Evolutionary conservation across 306 rosid species (phyloP).

Genomic region (Acacia melanoxylon): DNA sequence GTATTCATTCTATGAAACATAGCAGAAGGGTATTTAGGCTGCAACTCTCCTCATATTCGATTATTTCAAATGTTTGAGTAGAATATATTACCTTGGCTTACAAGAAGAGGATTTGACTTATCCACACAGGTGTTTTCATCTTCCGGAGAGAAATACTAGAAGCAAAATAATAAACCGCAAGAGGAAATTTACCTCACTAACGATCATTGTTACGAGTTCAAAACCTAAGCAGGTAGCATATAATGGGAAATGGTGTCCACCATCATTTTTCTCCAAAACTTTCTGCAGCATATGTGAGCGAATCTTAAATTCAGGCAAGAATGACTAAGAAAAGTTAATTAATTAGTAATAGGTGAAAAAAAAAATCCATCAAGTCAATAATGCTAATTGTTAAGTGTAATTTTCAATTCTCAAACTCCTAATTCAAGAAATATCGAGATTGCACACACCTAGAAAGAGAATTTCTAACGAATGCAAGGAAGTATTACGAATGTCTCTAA

Average conservation of each 20-base stretch:
- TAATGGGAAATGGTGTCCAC: constrained; percentile 81
- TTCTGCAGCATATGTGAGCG: constrained; percentile 44
- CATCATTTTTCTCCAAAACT: constrained; percentile 78
- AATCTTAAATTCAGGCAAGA: constrained; percentile 16
- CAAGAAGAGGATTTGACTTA: constrained; percentile 6
- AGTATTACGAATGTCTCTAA: background rate
- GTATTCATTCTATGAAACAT: background rate
- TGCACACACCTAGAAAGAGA: background rate
- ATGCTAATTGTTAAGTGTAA: background rate
- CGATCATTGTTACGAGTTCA: constrained; percentile 67
- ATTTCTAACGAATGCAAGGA: constrained; percentile 14
- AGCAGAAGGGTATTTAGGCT: constrained; percentile 7
- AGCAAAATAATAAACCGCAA: background rate
- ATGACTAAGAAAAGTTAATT: constrained; percentile 7
- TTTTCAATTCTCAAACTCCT: background rate
- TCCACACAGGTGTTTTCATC: background rate
- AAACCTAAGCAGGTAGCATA: constrained; percentile 83
- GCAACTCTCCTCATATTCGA: background rate
- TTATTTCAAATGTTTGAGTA: background rate
- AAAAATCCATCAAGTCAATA: background rate
- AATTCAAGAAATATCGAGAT: background rate
- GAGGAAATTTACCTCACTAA: constrained; percentile 64
- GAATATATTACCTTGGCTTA: background rate
- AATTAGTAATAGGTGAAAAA: background rate
- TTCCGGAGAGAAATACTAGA: background rate